These are phyloP conservation scores for Viola pubescens DNA, from an alignment of 441 rosid genomes.

Conservation along the genomic window DNA sequence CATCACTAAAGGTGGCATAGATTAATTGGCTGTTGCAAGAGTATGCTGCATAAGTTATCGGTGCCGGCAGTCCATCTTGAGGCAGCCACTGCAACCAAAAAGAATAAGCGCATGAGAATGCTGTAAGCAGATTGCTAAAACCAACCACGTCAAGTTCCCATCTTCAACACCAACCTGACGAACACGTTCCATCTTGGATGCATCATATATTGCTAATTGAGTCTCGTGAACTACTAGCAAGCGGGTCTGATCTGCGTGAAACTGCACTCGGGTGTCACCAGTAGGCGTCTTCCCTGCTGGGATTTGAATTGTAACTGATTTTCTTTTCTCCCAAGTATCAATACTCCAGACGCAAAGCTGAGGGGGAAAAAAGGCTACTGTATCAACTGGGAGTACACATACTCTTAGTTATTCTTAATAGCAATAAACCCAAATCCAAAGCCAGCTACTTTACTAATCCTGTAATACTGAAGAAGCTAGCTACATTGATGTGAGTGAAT, in stretches of 20 bases:
- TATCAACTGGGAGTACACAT: neutral
- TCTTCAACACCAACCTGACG: slow-evolving; percentile 45
- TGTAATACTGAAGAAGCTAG: neutral
- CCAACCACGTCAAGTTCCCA: slow-evolving; percentile 1
- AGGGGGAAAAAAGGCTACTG: slow-evolving; percentile 5
- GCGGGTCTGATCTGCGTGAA: slow-evolving; percentile 75
- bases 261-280: slow-evolving; percentile 78
- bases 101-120: slow-evolving; percentile 6
- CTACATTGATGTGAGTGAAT: too few species aligned
- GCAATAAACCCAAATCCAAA: neutral
- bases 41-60: slow-evolving; percentile 65
- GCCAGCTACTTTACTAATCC: neutral
- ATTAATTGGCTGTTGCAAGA: slow-evolving; percentile 81
- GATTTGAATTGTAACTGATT: slow-evolving; percentile 51
- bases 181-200: slow-evolving; percentile 74
- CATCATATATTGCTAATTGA: slow-evolving; percentile 80
- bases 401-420: neutral
- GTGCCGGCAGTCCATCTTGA: slow-evolving; percentile 63
- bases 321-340: slow-evolving; percentile 94
- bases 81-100: slow-evolving; percentile 66
- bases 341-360: slow-evolving; percentile 88
- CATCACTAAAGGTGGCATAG: slow-evolving; percentile 74
- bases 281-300: slow-evolving; percentile 62
- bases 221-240: slow-evolving; percentile 82
- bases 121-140: neutral